A percentile compares a stretch with the other conserved stretches of the same genome.
Conservation (phyloP, 306 rosid genomes). For the Astragalus glycyphyllos region DNA sequence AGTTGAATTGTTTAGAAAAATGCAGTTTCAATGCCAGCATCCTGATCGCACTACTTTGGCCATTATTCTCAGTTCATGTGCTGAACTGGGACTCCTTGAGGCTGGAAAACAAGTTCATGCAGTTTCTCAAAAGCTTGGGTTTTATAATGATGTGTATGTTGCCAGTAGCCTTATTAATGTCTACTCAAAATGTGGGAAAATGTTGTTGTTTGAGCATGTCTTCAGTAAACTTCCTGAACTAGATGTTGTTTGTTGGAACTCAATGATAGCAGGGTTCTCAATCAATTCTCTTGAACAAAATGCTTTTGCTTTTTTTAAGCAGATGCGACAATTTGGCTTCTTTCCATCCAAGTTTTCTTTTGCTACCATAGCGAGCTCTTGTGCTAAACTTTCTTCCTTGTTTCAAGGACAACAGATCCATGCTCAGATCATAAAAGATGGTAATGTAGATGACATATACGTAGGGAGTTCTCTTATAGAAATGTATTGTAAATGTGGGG, state of each 20-base stretch:
- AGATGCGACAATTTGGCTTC: constrained; percentile 57
- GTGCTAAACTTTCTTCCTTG: constrained; percentile 74
- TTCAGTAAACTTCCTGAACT: constrained; percentile 56
- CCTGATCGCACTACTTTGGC: constrained; percentile 75
- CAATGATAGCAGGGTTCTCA: constrained; percentile 74
- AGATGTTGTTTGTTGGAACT: constrained; percentile 85
- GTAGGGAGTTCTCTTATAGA: constrained; percentile 78
- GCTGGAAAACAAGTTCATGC: constrained; percentile 75
- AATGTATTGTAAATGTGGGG: constrained; percentile 85
- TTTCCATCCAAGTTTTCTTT: constrained; percentile 69
- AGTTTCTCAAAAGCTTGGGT: constrained; percentile 53
- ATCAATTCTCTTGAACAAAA: constrained; percentile 64
- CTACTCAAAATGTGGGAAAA: constrained; percentile 75
- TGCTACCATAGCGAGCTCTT: constrained; percentile 61
- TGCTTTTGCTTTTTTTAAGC: constrained; percentile 64
- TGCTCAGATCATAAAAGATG: constrained; percentile 69
- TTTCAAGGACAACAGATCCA: constrained; percentile 73
- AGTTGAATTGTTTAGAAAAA: constrained; percentile 60
- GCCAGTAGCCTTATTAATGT: constrained; percentile 74
- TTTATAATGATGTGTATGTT: constrained; percentile 58
- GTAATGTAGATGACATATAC: constrained; percentile 56
- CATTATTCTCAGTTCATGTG: constrained; percentile 69
- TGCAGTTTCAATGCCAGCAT: constrained; percentile 64
- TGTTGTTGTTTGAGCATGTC: constrained; percentile 56
- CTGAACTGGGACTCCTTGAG: constrained; percentile 60